Evolutionary conservation across 805 yeast genomes (phyloP).

Genomic region (Candida broadrunensis): DNA sequence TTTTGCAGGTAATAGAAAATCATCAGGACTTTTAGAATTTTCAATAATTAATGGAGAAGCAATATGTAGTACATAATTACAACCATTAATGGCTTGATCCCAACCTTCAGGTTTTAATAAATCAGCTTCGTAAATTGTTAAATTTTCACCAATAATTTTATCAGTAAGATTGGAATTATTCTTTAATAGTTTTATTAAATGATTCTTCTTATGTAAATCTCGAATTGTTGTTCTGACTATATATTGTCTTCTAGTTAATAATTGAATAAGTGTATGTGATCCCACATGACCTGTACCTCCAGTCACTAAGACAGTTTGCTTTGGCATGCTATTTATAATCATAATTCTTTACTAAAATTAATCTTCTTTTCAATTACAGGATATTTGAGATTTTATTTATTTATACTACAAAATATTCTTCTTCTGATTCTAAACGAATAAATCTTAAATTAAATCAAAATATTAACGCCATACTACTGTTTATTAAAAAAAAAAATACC

Average conservation of each 20-base stretch:
- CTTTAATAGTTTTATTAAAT: constrained; percentile 1
- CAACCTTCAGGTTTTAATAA: constrained; percentile 11
- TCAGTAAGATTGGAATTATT: not conserved
- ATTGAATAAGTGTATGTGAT: constrained; percentile 10
- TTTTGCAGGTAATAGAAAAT: not conserved
- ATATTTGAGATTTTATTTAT: too few species aligned
- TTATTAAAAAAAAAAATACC: too few species aligned
- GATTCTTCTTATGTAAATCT: not conserved
- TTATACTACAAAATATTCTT: too few species aligned
- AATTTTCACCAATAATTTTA: not conserved
- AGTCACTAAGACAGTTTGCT: constrained; percentile 9
- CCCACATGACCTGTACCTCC: constrained; percentile 17
- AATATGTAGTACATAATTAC: constrained; percentile 10
- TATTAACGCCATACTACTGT: too few species aligned
- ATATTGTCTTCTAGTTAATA: constrained; percentile 9
- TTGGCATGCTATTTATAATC: too few species aligned
- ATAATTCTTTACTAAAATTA: too few species aligned
- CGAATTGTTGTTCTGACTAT: constrained; percentile 10
- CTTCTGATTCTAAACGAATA: too few species aligned
- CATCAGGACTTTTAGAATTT: not conserved
- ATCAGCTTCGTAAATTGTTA: constrained; percentile 4
- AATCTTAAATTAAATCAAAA: too few species aligned
- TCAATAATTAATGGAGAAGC: constrained; percentile 9
- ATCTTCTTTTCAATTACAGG: too few species aligned
- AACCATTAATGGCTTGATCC: constrained; percentile 11